Percentiles rank a stretch among this genome's conserved stretches.
These are phyloP conservation scores for Mycena indigotica DNA, from an alignment of 768 basidiomycete genomes.

Conservation along the genomic window DNA sequence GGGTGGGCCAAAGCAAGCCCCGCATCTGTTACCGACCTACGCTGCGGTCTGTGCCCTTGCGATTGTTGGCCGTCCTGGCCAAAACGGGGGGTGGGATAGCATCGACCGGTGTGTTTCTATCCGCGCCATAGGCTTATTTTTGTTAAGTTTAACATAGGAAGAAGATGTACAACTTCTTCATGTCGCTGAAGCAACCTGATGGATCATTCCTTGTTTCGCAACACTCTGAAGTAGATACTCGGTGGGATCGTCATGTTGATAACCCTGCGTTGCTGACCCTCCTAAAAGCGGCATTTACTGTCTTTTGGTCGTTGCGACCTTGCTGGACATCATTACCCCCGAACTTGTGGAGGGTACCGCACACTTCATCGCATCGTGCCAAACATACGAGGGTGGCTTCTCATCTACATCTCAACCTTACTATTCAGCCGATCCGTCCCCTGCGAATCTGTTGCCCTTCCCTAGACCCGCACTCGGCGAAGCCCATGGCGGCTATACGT, in stretches of 20 bases:
- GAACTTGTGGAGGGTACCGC: conserved; percentile 78
- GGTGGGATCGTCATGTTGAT: conserved; percentile 48
- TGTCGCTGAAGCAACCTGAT: conserved; percentile 89
- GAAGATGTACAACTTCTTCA: conserved; percentile 84
- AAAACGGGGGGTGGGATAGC: conserved; percentile 81
- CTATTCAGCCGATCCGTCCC: conserved; percentile 34
- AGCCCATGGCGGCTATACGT: conserved; percentile 97
- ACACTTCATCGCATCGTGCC: conserved; percentile 83
- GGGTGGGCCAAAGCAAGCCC: conserved; percentile 86
- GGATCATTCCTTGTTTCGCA: conserved; percentile 90
- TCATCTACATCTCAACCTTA: conserved; percentile 77
- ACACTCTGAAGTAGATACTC: conserved; percentile 91
- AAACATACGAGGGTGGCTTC: conserved; percentile 98
- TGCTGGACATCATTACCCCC: conserved; percentile 87
- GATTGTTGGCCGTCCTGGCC: conserved; percentile 74
- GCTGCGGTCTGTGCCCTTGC: conserved; percentile 84
- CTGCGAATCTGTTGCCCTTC: conserved; percentile 35
- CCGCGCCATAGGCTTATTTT: background rate
- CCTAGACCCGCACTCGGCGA: conserved; percentile 85
- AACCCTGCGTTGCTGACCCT: background rate
- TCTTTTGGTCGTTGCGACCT: conserved; percentile 76
- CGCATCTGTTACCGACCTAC: conserved; percentile 90
- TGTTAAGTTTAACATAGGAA: conserved; percentile 42
- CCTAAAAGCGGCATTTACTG: conserved; percentile 86
- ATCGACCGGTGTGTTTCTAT: conserved; percentile 65